These are phyloP conservation scores for Yamadazyma taylorii DNA, from an alignment of 1,139 yeast species.

Conservation along the genomic window DNA sequence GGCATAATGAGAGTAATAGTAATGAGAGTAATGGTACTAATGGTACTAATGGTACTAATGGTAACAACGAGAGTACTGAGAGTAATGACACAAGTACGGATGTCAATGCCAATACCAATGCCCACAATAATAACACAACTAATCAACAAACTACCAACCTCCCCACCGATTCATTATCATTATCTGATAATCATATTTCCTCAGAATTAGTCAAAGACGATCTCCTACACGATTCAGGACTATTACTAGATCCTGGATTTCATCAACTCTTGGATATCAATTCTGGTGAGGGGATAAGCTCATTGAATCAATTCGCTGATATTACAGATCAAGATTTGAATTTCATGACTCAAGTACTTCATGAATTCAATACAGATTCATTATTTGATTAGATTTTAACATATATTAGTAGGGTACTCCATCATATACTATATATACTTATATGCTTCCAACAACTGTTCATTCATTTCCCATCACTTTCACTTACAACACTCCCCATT, in stretches of 20 bases:
- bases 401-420: too few species aligned
- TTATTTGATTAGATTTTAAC: conserved; percentile 3
- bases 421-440: conserved; percentile 5
- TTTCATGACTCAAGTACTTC: conserved; percentile 6
- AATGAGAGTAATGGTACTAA: too few species aligned
- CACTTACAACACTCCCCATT: conserved; percentile 10
- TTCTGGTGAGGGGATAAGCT: neutral
- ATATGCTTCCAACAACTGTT: neutral
- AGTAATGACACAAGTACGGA: too few species aligned
- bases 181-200: too few species aligned
- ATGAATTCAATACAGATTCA: conserved; percentile 4
- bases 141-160: too few species aligned
- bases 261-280: conserved; percentile 3
- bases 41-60: too few species aligned
- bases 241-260: neutral
- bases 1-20: too few species aligned
- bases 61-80: too few species aligned
- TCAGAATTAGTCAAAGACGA: neutral
- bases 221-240: neutral
- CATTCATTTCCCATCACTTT: conserved; percentile 4
- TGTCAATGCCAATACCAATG: too few species aligned
- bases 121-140: too few species aligned
- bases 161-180: too few species aligned
- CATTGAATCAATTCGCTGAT: neutral
- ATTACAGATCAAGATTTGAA: conserved; percentile 9